Evolutionary conservation across 2,329 filamentous ascomycete genomes (phyloP), one percentile per base, ranked within the genome.

Genomic region (Apiospora malaysiana): DNA sequence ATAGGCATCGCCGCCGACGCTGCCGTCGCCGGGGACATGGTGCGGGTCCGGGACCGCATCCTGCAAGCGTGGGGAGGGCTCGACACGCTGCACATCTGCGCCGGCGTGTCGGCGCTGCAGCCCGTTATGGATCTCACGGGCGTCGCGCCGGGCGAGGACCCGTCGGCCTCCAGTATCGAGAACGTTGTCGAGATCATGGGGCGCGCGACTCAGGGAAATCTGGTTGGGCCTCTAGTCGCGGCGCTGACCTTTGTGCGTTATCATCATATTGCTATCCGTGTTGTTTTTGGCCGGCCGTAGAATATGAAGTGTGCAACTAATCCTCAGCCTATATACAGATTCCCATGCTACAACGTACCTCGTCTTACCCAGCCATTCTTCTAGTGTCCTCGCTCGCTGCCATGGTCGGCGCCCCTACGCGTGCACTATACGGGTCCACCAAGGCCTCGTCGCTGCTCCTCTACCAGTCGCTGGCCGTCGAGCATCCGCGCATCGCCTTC

Each of bases 391-490:
- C 77, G 3, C 66, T 79, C 27, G 78, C 78, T 0, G 78, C 78
- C 2, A 68, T 80, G 12, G 70, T 81, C 5, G 78, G 79, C 8
- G 79, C 79, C n/a, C 79, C 79, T 0, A 81, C 79, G 2, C 75
- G 79, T 4, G 79, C 76, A 2, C 73, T 81, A 21, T 81, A 81
- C 71, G 78, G 77, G 9, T 76, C 79, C 4, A 79, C 78, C 21
- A 81, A 81, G 71, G 78, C 79, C 4, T 77, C 79, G 1, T 78
- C 79, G 0, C 73, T 81, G 25, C 74, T 80, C 0, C 72, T 81
- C 21, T 80, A 76, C 66, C 78, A 81, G 68, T 77, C 78, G 7
- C 76, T 81, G 12, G 78, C 79, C 46, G 80, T 81, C 56, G 79
- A 81, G 69, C 78, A 80, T 42, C 77, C 77, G 0, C 66, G 72